Conservation (phyloP, 345 rosid species). For the Populus davidiana region DNA sequence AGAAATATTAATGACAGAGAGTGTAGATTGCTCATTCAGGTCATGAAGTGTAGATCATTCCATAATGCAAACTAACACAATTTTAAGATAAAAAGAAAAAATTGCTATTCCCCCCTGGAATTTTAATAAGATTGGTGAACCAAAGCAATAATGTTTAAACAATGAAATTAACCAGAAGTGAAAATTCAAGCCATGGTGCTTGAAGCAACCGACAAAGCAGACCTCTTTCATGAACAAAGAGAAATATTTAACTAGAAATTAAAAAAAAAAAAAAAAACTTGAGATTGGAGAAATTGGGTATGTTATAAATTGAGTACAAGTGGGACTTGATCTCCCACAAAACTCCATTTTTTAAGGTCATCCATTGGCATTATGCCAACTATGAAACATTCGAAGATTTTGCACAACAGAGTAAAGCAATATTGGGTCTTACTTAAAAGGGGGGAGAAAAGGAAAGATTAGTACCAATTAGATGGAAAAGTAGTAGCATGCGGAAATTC, state of each 20-base stretch:
- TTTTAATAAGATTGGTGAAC: not conserved
- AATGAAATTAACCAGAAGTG: not conserved
- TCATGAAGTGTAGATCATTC: not conserved
- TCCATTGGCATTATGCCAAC: not conserved
- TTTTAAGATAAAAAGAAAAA: not conserved
- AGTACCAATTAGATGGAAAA: not conserved
- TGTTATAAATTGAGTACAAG: not conserved
- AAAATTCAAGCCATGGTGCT: not conserved
- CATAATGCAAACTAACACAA: not conserved
- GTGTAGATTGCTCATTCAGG: not conserved
- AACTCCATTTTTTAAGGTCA: not conserved
- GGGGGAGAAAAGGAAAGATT: not conserved
- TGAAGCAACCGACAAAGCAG: not conserved
- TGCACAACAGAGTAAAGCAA: not conserved
- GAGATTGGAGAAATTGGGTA: not conserved
- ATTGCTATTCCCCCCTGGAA: not conserved
- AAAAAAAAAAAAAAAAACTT: no score
- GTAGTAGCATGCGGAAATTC: not conserved
- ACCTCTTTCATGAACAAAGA: not conserved
- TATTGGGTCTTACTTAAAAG: not conserved
- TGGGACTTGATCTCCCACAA: not conserved
- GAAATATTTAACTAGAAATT: not conserved
- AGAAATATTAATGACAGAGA: not conserved
- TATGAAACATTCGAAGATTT: not conserved
- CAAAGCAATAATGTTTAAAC: not conserved